Evolutionary conservation across 495 filamentous ascomycete genomes (phyloP).

Genomic region (Neurospora sublineolata): DNA sequence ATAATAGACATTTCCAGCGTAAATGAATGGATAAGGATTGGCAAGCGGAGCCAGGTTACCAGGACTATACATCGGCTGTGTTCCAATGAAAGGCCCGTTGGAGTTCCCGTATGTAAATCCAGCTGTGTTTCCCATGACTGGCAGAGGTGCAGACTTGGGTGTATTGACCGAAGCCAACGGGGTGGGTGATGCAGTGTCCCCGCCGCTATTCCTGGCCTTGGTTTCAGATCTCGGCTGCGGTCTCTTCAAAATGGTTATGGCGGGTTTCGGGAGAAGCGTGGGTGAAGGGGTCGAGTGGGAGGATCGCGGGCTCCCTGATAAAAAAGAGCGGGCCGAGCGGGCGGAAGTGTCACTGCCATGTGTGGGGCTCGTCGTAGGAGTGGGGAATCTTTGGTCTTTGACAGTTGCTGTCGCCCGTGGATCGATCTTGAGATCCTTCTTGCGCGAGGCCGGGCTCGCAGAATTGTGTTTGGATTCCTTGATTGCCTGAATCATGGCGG

Average conservation of each 20-base stretch:
- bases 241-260: neutral
- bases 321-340: neutral
- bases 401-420: neutral
- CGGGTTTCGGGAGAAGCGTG: neutral
- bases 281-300: neutral
- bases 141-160: neutral
- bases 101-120: neutral
- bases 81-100: neutral
- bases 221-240: neutral
- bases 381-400: neutral
- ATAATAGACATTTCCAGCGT: neutral
- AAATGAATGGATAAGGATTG: neutral
- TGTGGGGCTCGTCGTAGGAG: neutral
- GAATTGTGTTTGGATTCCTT: neutral
- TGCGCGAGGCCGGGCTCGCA: neutral
- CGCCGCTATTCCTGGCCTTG: neutral
- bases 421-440: neutral
- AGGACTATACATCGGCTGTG: neutral
- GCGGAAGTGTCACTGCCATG: neutral
- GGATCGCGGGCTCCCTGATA: neutral
- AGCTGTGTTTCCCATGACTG: neutral
- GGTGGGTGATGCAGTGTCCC: neutral
- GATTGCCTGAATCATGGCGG: neutral
- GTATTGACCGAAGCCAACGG: neutral
- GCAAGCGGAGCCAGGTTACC: neutral